Evolutionary conservation across 2,329 filamentous ascomycete species (phyloP), one percentile per base, ranked within the genome.

Genomic region (Fusarium beomiforme): DNA sequence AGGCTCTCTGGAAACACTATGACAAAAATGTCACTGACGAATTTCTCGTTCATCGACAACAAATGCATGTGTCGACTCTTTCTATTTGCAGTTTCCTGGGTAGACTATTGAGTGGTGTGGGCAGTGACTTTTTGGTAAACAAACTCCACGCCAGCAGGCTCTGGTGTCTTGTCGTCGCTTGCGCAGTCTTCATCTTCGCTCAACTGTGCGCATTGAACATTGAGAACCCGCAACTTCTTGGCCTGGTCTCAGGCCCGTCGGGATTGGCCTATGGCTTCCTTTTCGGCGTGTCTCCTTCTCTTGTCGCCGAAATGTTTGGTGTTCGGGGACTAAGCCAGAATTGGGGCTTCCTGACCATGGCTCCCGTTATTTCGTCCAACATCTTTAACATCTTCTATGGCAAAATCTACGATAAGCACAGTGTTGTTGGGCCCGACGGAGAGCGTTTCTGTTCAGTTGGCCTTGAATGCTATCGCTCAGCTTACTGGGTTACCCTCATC

Each of bases 381-480:
- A 81, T 97, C 24, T 98, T 97, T 86, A 99, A 98, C 78, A 83
- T 98, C 3, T 90, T 96, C 63, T 99, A 98, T 79, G 96, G 96
- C 51, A 83, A 80, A 19, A 90, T 97, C 1, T 97, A 94, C 74
- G 96, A 99, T 79, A 83, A 84, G 12, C 94, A 98, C 80, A 95
- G 92, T 24, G 82, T 91, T 36, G 83, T 93, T 13, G 87, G 89
- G 23, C 85, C 88, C 0, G 87, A 89, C 43, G 94, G 93, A 23
- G 90, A 94, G 72, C 86, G 91, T 33, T 87, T 90, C 23, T 98
- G 96, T 78, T 85, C 87, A 23, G 89, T 95, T 29, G 96, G 96
- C 0, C 81, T 95, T 14, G 84, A 87, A 23, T 98, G 95, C 80
- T 98, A 98, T 81, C 87, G 88, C 33, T 84, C 88, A 5, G 95